phyloP scores from a whole-genome alignment of 768 basidiomycete genomes.

The Polyporus arcularius region DNA sequence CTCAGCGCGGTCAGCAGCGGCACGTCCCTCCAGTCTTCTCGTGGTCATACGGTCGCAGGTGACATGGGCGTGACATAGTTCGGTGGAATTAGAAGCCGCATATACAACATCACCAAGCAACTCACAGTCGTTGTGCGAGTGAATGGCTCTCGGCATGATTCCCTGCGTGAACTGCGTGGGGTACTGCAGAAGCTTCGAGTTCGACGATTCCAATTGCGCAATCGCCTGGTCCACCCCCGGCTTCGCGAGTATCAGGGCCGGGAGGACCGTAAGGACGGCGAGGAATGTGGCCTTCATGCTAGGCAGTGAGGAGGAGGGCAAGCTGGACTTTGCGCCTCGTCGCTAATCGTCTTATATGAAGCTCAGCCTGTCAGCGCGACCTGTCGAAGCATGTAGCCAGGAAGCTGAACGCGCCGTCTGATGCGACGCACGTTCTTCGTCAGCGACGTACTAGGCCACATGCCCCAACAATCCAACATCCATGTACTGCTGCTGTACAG shows the following conservation, averaged over 20 bases:
- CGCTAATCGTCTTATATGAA: not conserved
- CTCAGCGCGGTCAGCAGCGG: slow-evolving; percentile 50
- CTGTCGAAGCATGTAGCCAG: not conserved
- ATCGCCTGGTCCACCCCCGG: slow-evolving; percentile 24
- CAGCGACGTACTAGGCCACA: not conserved
- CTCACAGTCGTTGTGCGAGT: slow-evolving; percentile 58
- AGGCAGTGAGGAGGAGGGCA: not conserved
- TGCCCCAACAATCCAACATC: not conserved
- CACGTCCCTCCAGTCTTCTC: slow-evolving; percentile 52
- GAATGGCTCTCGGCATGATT: slow-evolving; percentile 49
- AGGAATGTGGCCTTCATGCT: slow-evolving; percentile 3
- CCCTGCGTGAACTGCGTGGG: slow-evolving; percentile 50
- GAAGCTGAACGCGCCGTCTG: not conserved
- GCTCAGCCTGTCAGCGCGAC: too few species aligned
- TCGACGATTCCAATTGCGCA: slow-evolving; percentile 26
- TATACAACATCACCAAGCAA: not conserved
- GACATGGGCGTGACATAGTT: not conserved
- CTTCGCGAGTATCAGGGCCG: slow-evolving; percentile 14
- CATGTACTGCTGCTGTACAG: too few species aligned
- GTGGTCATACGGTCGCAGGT: not conserved
- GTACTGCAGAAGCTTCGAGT: slow-evolving; percentile 43
- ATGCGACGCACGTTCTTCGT: slow-evolving; percentile 14
- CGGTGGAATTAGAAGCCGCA: not conserved
- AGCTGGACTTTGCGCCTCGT: not conserved
- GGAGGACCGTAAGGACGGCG: not conserved